Evolutionary conservation across 2,329 filamentous ascomycete genomes (phyloP).

Genomic region (Fusarium sp.): DNA sequence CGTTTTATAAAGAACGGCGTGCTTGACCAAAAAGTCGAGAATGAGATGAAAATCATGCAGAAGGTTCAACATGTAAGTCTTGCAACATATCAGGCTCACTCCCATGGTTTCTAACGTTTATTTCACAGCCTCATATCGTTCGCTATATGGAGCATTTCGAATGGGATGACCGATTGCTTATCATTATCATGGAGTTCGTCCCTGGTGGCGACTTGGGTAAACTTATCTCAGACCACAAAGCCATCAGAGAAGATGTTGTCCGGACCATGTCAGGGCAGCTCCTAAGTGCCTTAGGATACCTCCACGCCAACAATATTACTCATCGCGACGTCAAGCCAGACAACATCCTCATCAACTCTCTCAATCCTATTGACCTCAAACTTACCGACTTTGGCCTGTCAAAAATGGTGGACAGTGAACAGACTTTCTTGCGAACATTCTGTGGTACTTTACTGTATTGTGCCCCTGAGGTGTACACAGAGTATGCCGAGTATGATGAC

Average conservation of each 20-base stretch:
- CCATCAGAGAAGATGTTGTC: constrained; percentile 75
- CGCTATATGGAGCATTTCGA: constrained; percentile 91
- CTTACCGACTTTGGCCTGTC: constrained; percentile 96
- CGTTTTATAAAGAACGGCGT: constrained; percentile 93
- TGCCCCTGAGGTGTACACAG: constrained; percentile 93
- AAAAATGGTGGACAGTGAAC: constrained; percentile 89
- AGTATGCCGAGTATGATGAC: constrained; percentile 75
- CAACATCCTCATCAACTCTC: constrained; percentile 86
- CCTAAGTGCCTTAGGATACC: constrained; percentile 83
- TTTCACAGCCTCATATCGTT: constrained; percentile 81
- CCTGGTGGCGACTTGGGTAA: constrained; percentile 84
- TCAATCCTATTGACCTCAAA: constrained; percentile 83
- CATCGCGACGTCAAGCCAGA: constrained; percentile 99
- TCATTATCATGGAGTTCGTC: constrained; percentile 97
- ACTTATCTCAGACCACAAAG: constrained; percentile 70
- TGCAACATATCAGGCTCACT: background rate
- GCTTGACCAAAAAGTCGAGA: constrained; percentile 91
- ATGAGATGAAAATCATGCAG: constrained; percentile 97
- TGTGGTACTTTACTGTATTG: constrained; percentile 97
- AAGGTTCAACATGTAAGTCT: constrained; percentile 79
- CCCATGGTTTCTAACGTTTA: constrained; percentile 22
- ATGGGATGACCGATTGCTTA: constrained; percentile 83
- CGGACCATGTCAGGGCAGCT: constrained; percentile 80
- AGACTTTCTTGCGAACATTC: constrained; percentile 95
- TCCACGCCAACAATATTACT: constrained; percentile 89